These are phyloP conservation scores for Lipomyces orientalis DNA, from an alignment of 805 yeast species.

Conservation along the genomic window DNA sequence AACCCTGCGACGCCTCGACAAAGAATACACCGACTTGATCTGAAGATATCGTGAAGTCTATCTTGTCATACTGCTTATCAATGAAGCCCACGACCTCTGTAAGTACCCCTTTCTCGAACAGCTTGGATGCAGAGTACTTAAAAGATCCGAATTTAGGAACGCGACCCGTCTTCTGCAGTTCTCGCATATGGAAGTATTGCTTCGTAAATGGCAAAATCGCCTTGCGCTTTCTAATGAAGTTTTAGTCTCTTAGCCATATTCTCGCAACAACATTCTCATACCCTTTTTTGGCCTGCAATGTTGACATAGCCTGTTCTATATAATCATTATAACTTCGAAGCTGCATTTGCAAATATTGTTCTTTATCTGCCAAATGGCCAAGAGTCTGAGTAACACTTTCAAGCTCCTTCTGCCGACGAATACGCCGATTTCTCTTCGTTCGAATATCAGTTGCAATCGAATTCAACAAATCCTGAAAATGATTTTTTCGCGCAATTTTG, in stretches of 20 bases:
- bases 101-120: constrained; percentile 74
- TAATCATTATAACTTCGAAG: constrained; percentile 53
- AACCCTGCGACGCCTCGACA: constrained; percentile 75
- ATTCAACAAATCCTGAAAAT: constrained; percentile 78
- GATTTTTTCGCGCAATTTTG: constrained; percentile 65
- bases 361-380: constrained; percentile 53
- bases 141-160: constrained; percentile 71
- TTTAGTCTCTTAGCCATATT: neutral
- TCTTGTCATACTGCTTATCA: constrained; percentile 61
- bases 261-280: constrained; percentile 41
- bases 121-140: constrained; percentile 74
- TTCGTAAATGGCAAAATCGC: constrained; percentile 61
- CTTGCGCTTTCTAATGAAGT: constrained; percentile 35
- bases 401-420: constrained; percentile 55
- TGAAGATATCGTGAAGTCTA: constrained; percentile 76
- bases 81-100: constrained; percentile 60
- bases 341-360: constrained; percentile 51
- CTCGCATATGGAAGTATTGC: constrained; percentile 77
- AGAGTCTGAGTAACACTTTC: constrained; percentile 54
- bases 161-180: constrained; percentile 67
- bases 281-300: constrained; percentile 52
- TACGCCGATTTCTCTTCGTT: constrained; percentile 58
- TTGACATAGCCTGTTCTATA: constrained; percentile 57
- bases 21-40: constrained; percentile 73
- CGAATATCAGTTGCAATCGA: constrained; percentile 82